phyloP scores from a whole-genome alignment of 2,329 filamentous ascomycete species.

The Neopestalotiopsis rosae region DNA sequence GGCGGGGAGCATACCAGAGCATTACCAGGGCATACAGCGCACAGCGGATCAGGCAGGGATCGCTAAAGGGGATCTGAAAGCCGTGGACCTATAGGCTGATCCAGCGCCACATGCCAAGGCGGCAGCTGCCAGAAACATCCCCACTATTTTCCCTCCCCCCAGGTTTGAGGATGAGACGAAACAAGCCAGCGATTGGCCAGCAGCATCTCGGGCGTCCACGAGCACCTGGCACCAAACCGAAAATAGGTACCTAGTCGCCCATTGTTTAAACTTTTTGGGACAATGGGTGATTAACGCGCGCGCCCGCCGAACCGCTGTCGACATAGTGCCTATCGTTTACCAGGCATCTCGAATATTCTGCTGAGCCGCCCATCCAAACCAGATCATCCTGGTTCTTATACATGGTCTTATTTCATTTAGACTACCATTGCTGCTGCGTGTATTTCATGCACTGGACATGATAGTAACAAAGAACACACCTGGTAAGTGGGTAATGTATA shows the following conservation, averaged over 20 bases:
- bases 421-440: too few species aligned
- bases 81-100: background rate
- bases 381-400: background rate
- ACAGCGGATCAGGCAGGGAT: background rate
- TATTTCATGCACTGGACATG: too few species aligned
- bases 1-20: background rate
- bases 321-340: background rate
- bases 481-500: background rate
- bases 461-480: too few species aligned
- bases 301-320: background rate
- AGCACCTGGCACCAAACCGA: background rate
- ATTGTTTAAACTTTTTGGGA: background rate
- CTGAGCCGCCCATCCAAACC: background rate
- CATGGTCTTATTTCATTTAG: background rate
- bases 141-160: background rate
- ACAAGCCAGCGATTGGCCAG: conserved; percentile 20
- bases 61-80: background rate
- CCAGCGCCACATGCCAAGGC: conserved; percentile 8
- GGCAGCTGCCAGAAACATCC: conserved; percentile 4
- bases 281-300: background rate
- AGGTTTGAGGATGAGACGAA: conserved; percentile 7
- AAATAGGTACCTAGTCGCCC: background rate
- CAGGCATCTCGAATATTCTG: background rate
- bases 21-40: too few species aligned
- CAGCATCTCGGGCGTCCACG: background rate